phyloP scores from a whole-genome alignment of 176 grass and related monocot genomes.

The Aegilops sharonensis region DNA sequence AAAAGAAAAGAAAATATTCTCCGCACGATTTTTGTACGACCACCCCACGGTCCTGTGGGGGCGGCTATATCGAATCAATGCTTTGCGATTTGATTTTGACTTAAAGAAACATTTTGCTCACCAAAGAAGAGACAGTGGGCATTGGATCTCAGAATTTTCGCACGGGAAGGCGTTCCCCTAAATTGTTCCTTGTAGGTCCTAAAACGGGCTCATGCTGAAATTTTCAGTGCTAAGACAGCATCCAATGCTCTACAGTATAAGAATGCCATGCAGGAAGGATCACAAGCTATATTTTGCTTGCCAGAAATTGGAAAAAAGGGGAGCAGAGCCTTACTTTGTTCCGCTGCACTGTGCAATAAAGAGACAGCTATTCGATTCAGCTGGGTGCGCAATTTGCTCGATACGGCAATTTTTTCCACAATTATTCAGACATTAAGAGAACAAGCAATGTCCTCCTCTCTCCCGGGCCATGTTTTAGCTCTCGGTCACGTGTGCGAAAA shows the following conservation, averaged over 20 bases:
- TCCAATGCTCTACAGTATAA: constrained; percentile 46
- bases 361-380: constrained; percentile 27
- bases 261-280: constrained; percentile 9
- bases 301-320: constrained; percentile 24
- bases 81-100: constrained; percentile 53
- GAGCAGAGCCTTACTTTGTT: constrained; percentile 27
- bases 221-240: constrained; percentile 30
- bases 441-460: neutral
- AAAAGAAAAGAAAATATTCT: neutral
- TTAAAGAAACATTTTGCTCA: constrained; percentile 24
- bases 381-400: constrained; percentile 28
- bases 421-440: constrained; percentile 33
- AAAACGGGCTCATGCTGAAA: neutral
- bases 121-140: constrained; percentile 52
- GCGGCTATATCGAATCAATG: constrained; percentile 36
- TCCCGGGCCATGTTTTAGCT: neutral
- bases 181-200: neutral
- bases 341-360: constrained; percentile 31
- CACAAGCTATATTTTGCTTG: constrained; percentile 17
- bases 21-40: neutral
- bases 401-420: constrained; percentile 25
- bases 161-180: constrained; percentile 1
- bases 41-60: constrained; percentile 23
- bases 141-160: constrained; percentile 42
- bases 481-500: constrained; percentile 35